Conservation (phyloP, 2,329 filamentous ascomycete species). For the Aschersonia sp. region DNA sequence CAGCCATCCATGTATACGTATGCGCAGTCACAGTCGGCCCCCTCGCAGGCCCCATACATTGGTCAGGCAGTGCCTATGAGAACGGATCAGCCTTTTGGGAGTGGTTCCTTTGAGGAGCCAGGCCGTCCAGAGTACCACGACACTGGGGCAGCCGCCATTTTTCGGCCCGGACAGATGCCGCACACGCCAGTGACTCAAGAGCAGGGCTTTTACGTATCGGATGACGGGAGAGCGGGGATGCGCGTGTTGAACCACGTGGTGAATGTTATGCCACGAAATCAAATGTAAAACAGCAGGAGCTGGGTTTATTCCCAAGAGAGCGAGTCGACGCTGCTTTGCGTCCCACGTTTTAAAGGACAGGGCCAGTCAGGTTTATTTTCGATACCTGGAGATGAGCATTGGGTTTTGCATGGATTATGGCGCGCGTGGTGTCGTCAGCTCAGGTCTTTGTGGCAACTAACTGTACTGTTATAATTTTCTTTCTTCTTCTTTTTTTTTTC, state of each 20-base stretch:
- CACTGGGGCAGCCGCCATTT: slow-evolving; percentile 14
- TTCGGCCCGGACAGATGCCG: slow-evolving; percentile 16
- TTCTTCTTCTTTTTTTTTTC: not conserved
- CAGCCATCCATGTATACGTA: slow-evolving; percentile 31
- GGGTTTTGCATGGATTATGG: not conserved
- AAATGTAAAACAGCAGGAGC: slow-evolving; percentile 9
- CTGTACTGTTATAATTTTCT: not conserved
- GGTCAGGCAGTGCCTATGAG: slow-evolving; percentile 16
- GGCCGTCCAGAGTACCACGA: slow-evolving; percentile 18
- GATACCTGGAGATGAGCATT: not conserved
- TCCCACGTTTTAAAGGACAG: too few species aligned
- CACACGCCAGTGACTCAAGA: slow-evolving; percentile 14
- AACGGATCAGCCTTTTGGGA: slow-evolving; percentile 18
- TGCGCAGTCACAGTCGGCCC: slow-evolving; percentile 20
- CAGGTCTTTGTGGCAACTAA: too few species aligned
- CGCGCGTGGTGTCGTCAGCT: too few species aligned
- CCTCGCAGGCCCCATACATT: slow-evolving; percentile 16
- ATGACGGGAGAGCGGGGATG: slow-evolving; percentile 17
- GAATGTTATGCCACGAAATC: slow-evolving; percentile 13
- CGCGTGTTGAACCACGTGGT: slow-evolving; percentile 14
- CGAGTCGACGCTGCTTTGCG: not conserved
- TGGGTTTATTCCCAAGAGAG: not conserved
- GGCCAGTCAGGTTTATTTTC: not conserved
- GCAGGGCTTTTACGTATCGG: slow-evolving; percentile 18
- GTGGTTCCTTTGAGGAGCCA: slow-evolving; percentile 18